Evolutionary conservation across 192 early-diverging fungal species (phyloP).

Genomic region (Oehlia diaphana): DNA sequence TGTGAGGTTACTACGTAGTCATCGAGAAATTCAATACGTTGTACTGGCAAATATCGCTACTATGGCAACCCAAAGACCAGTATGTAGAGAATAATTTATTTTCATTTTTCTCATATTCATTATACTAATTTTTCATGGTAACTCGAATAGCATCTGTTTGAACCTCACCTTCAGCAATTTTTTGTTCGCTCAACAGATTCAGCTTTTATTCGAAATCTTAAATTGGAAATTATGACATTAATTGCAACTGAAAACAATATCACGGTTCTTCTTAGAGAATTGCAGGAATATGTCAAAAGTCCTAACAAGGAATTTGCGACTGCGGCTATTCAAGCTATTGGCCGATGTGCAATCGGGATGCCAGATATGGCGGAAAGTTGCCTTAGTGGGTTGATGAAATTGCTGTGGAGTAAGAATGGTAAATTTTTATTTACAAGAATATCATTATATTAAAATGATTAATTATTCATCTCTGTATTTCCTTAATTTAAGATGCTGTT

Average conservation of each 20-base stretch:
- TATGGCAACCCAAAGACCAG: conserved; percentile 68
- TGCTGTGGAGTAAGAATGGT: conserved; percentile 60
- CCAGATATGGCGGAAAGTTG: conserved; percentile 58
- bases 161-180: conserved; percentile 74
- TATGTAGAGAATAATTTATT: conserved; percentile 22
- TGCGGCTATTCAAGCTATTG: conserved; percentile 63
- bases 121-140: not conserved
- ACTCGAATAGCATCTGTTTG: conserved; percentile 57
- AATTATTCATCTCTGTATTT: too few species aligned
- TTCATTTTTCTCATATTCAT: not conserved
- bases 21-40: conserved; percentile 78
- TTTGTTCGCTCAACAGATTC: conserved; percentile 80
- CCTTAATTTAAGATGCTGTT: conserved; percentile 56
- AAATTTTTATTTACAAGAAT: conserved; percentile 1
- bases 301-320: conserved; percentile 67
- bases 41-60: conserved; percentile 75
- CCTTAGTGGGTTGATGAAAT: conserved; percentile 55
- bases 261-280: conserved; percentile 67
- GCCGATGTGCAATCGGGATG: conserved; percentile 55
- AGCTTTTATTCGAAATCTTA: conserved; percentile 73
- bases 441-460: not conserved
- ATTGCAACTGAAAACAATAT: conserved; percentile 71
- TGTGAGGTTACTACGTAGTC: conserved; percentile 68
- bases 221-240: conserved; percentile 80
- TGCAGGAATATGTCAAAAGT: conserved; percentile 73